phyloP scores from a whole-genome alignment of 2,329 filamentous ascomycete species.

The Cryphonectria japonica region DNA sequence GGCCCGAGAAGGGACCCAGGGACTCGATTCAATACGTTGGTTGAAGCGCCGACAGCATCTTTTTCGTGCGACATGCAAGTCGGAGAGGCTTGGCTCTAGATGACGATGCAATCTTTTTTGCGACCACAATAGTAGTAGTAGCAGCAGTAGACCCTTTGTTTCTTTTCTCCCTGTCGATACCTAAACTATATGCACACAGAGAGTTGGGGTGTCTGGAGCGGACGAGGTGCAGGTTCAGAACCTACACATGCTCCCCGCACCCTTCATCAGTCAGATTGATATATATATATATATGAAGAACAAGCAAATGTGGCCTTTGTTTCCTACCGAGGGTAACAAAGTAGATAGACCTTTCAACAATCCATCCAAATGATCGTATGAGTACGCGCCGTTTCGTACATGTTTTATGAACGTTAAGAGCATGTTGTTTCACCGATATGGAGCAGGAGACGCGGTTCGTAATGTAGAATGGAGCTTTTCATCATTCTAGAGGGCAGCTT shows the following conservation, averaged over 20 bases:
- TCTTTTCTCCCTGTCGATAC: slow-evolving; percentile 17
- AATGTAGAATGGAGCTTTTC: neutral
- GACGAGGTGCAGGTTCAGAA: neutral
- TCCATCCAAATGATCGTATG: neutral
- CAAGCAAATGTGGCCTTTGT: too few relatives aligned
- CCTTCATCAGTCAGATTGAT: neutral
- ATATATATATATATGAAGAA: neutral
- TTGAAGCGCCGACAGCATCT: neutral
- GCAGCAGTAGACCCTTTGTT: neutral
- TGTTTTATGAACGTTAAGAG: neutral
- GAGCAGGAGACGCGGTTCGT: neutral
- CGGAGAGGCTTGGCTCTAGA: neutral
- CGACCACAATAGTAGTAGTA: neutral
- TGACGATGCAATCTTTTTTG: neutral
- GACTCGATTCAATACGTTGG: neutral
- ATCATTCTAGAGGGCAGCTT: neutral
- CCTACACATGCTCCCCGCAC: neutral
- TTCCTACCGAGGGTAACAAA: neutral
- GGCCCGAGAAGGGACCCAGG: neutral
- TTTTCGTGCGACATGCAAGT: neutral
- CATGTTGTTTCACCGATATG: neutral
- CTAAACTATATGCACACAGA: slow-evolving; percentile 18
- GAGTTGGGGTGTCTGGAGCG: neutral
- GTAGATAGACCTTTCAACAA: neutral
- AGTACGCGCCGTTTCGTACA: neutral